A percentile compares a stretch with the other conserved stretches of the same genome.
These are phyloP conservation scores for Coemansia sp. DNA, from an alignment of 192 early-diverging fungal genomes.

Conservation along the genomic window DNA sequence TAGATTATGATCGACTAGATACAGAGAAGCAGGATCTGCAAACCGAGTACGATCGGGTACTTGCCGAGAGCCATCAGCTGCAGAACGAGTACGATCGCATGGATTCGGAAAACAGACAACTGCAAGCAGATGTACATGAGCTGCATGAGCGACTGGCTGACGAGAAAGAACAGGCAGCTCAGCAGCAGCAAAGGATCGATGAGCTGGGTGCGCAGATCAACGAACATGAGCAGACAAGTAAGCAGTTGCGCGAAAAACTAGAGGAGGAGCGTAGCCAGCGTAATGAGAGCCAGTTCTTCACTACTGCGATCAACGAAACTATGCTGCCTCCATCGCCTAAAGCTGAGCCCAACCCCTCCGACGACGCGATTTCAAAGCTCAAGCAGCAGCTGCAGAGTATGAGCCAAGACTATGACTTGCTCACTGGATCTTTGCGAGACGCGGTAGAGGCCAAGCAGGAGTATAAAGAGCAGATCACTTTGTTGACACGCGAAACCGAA, in stretches of 20 bases:
- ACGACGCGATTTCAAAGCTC: constrained; percentile 3
- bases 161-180: background rate
- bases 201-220: background rate
- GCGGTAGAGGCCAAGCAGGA: constrained; percentile 19
- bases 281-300: constrained; percentile 27
- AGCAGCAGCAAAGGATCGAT: background rate
- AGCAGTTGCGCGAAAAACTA: constrained; percentile 19
- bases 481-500: constrained; percentile 15
- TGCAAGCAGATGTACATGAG: constrained; percentile 6
- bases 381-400: constrained; percentile 15
- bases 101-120: constrained; percentile 3
- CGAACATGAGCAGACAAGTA: constrained; percentile 9
- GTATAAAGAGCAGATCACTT: constrained; percentile 14
- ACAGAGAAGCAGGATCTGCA: constrained; percentile 26
- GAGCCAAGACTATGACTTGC: constrained; percentile 13
- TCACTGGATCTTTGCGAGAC: constrained; percentile 14
- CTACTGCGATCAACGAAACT: constrained; percentile 22
- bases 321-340: constrained; percentile 4
- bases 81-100: constrained; percentile 7
- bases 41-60: constrained; percentile 11
- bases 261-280: constrained; percentile 29
- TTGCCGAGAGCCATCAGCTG: background rate
- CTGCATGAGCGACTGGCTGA: background rate
- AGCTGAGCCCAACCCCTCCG: background rate
- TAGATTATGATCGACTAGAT: constrained; percentile 12